phyloP scores from a whole-genome alignment of 257 asterid species.

The Gentiana macrophylla region DNA sequence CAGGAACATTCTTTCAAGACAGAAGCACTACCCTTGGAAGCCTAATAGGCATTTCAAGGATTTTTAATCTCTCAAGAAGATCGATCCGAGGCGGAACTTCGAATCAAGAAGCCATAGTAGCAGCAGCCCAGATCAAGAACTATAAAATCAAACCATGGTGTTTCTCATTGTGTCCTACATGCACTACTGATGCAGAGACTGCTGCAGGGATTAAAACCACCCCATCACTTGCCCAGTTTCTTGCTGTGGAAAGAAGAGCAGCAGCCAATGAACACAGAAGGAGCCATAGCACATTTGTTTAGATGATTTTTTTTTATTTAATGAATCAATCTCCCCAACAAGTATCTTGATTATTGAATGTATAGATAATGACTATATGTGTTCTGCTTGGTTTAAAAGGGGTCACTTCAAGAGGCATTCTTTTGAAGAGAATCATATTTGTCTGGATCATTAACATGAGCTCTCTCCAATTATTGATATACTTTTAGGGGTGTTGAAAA shows the following conservation, averaged over 20 bases:
- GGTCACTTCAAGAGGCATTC: too few species aligned
- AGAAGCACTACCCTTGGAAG: slow-evolving; percentile 43
- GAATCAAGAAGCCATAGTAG: slow-evolving; percentile 11
- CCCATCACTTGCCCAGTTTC: slow-evolving; percentile 46
- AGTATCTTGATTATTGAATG: too few species aligned
- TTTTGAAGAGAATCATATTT: too few species aligned
- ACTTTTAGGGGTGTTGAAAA: too few species aligned
- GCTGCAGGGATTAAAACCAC: slow-evolving; percentile 10
- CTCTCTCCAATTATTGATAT: too few species aligned
- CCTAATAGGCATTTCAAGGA: slow-evolving; percentile 32
- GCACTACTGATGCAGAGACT: slow-evolving; percentile 35
- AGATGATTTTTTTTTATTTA: slow-evolving; percentile 20
- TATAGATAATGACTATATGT: too few species aligned
- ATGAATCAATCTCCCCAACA: slow-evolving; percentile 11
- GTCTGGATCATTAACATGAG: too few species aligned
- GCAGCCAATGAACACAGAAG: slow-evolving; percentile 28
- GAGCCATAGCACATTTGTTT: slow-evolving; percentile 18
- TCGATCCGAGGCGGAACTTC: slow-evolving; percentile 20
- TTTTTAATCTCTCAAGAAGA: slow-evolving; percentile 35
- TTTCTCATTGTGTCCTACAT: slow-evolving; percentile 33
- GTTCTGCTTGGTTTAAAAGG: too few species aligned
- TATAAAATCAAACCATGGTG: slow-evolving; percentile 25
- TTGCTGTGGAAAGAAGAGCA: slow-evolving; percentile 34
- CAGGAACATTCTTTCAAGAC: slow-evolving; percentile 38
- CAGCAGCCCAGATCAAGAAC: slow-evolving; percentile 13